Conservation (phyloP, 164 flowering plant genomes). For the Euptelea pleiosperma region DNA sequence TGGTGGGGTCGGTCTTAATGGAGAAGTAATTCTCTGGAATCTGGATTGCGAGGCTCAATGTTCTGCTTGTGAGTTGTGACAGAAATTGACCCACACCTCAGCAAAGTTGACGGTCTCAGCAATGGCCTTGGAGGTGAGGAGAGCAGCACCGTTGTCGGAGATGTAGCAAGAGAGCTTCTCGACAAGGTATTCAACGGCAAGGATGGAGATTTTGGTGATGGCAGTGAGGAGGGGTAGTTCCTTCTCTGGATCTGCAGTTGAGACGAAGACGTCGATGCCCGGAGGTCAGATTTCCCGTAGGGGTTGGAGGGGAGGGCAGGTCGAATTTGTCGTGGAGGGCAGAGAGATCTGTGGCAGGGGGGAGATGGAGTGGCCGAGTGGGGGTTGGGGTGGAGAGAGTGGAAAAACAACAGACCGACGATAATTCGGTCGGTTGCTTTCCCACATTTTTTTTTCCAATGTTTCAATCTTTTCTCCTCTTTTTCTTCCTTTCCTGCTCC, state of each 20-base stretch:
- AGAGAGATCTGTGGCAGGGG: constrained; percentile 70
- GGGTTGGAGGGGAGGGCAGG: constrained; percentile 52
- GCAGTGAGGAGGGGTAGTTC: constrained; percentile 69
- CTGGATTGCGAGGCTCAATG: constrained; percentile 79
- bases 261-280: constrained; percentile 82
- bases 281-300: constrained; percentile 79
- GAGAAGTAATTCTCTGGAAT: constrained; percentile 60
- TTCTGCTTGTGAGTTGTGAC: constrained; percentile 69
- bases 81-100: constrained; percentile 73
- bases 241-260: constrained; percentile 87
- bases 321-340: constrained; percentile 81
- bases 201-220: constrained; percentile 59
- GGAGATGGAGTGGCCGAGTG: too few relatives aligned
- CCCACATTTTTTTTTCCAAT: too few relatives aligned
- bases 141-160: constrained; percentile 70
- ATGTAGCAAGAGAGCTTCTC: constrained; percentile 65
- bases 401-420: too few relatives aligned
- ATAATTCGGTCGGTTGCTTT: too few relatives aligned
- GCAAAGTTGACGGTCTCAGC: constrained; percentile 62
- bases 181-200: constrained; percentile 56
- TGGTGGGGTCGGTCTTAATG: constrained; percentile 56
- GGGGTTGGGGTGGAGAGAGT: too few relatives aligned
- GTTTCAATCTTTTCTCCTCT: too few relatives aligned
- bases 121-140: constrained; percentile 67
- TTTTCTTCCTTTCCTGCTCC: too few relatives aligned